Evolutionary conservation across 2,329 filamentous ascomycete genomes (phyloP).

Genomic region (Neonectria ditissima): DNA sequence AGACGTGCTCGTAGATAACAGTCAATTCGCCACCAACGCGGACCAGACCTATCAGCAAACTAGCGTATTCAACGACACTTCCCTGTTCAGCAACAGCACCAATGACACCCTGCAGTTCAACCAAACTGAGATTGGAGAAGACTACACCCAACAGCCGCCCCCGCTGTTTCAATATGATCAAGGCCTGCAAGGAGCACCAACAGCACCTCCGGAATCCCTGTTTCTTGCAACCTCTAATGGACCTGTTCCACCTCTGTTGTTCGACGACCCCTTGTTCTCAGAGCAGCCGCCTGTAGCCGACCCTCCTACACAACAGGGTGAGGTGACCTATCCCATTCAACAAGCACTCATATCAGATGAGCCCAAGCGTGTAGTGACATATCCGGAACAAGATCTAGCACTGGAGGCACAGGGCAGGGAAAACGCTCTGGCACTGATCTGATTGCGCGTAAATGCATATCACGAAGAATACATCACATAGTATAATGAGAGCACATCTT

Average conservation of each 20-base stretch:
- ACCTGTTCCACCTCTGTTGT: background rate
- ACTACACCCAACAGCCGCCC: conserved; percentile 10
- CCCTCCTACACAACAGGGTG: background rate
- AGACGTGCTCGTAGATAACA: background rate
- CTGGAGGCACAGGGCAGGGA: background rate
- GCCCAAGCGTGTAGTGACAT: background rate
- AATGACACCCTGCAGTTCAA: background rate
- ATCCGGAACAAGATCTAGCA: background rate
- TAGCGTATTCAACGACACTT: conserved; percentile 8
- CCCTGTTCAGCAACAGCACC: background rate
- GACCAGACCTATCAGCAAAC: conserved; percentile 10
- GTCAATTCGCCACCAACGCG: background rate
- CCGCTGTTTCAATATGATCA: background rate
- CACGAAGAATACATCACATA: background rate
- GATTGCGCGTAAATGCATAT: background rate
- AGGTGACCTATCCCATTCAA: background rate
- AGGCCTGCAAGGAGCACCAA: background rate
- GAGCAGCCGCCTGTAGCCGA: background rate
- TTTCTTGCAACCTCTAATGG: background rate
- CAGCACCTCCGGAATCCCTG: background rate
- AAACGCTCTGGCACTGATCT: background rate
- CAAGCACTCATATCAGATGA: background rate
- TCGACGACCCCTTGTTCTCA: background rate
- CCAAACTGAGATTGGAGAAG: conserved; percentile 9
- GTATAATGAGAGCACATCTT: background rate